Conservation (phyloP, 306 rosid genomes). For the Pachyrhizus erosus region DNA sequence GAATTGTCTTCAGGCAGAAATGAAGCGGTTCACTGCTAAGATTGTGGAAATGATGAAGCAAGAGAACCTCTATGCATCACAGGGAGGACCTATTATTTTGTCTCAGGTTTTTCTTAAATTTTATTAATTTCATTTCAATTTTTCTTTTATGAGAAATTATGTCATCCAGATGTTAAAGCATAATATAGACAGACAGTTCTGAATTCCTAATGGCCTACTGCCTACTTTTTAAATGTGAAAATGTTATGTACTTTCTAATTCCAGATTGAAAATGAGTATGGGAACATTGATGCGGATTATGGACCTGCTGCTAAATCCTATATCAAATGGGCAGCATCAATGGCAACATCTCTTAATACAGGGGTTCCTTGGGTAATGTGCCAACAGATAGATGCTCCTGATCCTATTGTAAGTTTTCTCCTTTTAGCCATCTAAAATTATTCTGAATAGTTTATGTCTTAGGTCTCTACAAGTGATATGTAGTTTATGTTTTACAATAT, state of each 20-base stretch:
- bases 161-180: not conserved
- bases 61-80: constrained; percentile 84
- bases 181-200: no score
- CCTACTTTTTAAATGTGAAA: not conserved
- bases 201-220: not conserved
- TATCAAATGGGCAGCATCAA: constrained; percentile 83
- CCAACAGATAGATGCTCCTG: constrained; percentile 87
- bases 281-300: constrained; percentile 55
- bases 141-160: not conserved
- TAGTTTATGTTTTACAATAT: not conserved
- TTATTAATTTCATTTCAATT: not conserved
- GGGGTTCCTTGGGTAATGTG: constrained; percentile 99
- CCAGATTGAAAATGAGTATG: constrained; percentile 95
- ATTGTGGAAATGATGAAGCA: constrained; percentile 85
- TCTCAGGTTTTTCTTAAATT: constrained; percentile 71
- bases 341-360: constrained; percentile 85
- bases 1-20: constrained; percentile 68
- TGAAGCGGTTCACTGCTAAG: constrained; percentile 81
- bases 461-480: not conserved
- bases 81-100: constrained; percentile 93
- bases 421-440: not conserved
- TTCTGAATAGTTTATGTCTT: not conserved
- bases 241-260: constrained; percentile 4
- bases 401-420: constrained; percentile 76
- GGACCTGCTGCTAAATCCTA: constrained; percentile 79